Percentiles rank a stretch among this genome's conserved stretches.
Conservation (phyloP, 1,284 basidiomycete species). For the Melampsora americana region DNA sequence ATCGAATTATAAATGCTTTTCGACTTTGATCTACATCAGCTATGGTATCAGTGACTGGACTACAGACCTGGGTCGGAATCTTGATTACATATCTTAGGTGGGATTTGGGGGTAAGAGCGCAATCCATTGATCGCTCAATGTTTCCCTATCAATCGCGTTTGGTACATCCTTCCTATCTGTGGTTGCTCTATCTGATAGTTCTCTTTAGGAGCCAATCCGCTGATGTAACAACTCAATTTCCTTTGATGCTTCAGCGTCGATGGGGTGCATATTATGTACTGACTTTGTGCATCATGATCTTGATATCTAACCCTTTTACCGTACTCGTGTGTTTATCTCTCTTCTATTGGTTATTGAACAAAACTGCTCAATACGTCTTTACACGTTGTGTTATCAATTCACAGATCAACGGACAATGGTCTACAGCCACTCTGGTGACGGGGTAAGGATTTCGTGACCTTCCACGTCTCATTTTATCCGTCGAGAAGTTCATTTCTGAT, state of each 20-base stretch:
- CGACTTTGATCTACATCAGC: constrained; percentile 44
- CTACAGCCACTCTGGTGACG: not conserved
- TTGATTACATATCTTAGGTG: constrained; percentile 75
- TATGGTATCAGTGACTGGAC: constrained; percentile 60
- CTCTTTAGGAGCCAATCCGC: too few species aligned
- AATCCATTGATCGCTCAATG: constrained; percentile 65
- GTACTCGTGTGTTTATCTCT: not conserved
- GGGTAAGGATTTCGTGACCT: not conserved
- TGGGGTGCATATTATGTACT: constrained; percentile 5
- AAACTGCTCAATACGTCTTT: not conserved
- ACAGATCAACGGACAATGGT: constrained; percentile 11
- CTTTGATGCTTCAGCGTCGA: not conserved
- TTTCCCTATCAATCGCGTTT: constrained; percentile 66
- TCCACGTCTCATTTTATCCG: not conserved
- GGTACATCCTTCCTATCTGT: not conserved
- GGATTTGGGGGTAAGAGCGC: constrained; percentile 68
- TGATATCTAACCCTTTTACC: constrained; percentile 3
- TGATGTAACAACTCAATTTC: not conserved
- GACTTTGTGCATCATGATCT: not conserved
- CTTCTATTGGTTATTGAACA: not conserved
- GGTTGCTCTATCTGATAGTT: not conserved
- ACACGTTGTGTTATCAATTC: not conserved
- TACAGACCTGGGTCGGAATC: constrained; percentile 82
- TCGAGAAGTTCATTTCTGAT: too few species aligned
- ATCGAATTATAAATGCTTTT: not conserved